Base-by-base conservation (phyloP, 495 filamentous ascomycete species). In the Baudoinia panamericana region DNA sequence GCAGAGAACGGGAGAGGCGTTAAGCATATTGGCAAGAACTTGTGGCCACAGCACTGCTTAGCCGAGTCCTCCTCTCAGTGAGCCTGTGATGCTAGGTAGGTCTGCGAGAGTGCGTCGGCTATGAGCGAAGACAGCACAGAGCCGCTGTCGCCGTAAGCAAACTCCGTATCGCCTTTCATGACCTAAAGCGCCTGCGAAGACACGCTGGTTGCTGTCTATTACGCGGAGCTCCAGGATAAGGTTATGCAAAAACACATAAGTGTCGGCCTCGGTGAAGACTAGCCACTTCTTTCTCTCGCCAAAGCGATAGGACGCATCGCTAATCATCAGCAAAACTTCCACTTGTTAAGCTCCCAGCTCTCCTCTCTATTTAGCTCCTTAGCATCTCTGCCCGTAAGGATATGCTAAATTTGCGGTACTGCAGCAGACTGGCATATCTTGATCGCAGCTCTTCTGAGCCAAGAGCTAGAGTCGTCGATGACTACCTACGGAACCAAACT, bases 271-370 rank as follows among this genome's bases (percentile, higher is more conserved):
- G 52, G 78, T 67, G 54, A 80, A 80, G 32, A 80, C 66, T 47
- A 72, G 81, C 75, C 75, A 82, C 29, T 73, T 66, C 10, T 62
- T 64, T 10, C 65, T 53, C 13, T 67, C 66, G 22, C 55, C 48
- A 46, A 67, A 68, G 21, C 32, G 36, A 15, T 33, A 23, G n/a
- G 7, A 27, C 20, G 73, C 68, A 24, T 70, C 59, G 32, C 72
- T 66, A 44, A 80, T 65, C 66, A 79, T 77, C 3, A 74, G 73
- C 8, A 82, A 52, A 80, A 80, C 56, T 81, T 82, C 65, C 72
- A 81, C 53, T 78, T 79, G 56, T 82, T 76, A 10, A 80, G 61
- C 41, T 64, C 67, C 76, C 76, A 82, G 30, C 30, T 18, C 12
- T n/a, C 8, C 7, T 33, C 17, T 8, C 30, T 15, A 6, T 18